A percentile compares a stretch with the other conserved stretches of the same genome.
Conservation (phyloP, 106 monocot genomes). For the Cymbidium sinense region DNA sequence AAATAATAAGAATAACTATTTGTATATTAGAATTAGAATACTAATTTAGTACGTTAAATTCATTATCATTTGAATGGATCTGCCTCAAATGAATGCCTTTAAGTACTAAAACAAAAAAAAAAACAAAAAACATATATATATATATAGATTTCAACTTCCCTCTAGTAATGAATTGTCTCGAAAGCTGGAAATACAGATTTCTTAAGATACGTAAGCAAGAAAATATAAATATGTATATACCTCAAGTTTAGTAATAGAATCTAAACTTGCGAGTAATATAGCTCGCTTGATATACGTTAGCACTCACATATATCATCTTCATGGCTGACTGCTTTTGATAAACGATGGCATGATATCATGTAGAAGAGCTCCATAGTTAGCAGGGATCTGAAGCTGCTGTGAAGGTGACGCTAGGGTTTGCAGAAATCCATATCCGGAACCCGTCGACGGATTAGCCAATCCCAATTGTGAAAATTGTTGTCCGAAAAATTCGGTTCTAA, state of each 20-base stretch:
- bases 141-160: neutral
- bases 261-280: neutral
- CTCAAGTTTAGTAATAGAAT: neutral
- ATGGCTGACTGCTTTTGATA: neutral
- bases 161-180: too few species aligned
- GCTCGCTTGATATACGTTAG: too few species aligned
- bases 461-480: neutral
- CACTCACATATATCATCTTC: neutral
- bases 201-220: too few species aligned
- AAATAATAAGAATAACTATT: too few species aligned
- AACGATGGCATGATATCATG: neutral
- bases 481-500: neutral
- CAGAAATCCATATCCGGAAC: neutral
- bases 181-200: neutral
- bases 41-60: too few species aligned
- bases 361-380: neutral
- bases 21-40: too few species aligned
- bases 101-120: neutral
- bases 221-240: neutral
- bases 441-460: neutral
- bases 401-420: neutral
- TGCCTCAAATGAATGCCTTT: too few species aligned
- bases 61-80: too few species aligned
- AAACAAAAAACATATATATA: neutral
- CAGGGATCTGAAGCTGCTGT: conserved; percentile 5